Evolutionary conservation across 2,329 filamentous ascomycete genomes (phyloP), one percentile per base, ranked within the genome.

Genomic region (Volutella citrinella): DNA sequence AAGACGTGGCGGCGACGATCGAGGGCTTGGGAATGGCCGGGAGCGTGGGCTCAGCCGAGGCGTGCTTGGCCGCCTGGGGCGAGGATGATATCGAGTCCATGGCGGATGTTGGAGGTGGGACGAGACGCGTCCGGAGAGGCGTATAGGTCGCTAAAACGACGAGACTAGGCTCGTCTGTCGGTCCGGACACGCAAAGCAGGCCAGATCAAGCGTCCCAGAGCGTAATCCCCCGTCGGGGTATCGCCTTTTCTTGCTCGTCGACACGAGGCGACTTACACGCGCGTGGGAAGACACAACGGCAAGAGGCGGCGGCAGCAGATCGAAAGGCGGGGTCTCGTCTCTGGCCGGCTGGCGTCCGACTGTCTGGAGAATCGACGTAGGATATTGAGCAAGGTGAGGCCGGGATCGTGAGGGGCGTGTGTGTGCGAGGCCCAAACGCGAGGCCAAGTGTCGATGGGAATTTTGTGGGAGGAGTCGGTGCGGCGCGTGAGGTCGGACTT

Each of bases 21-120:
- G 36, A 32, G 26, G 45, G 34, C 15, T 23, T 28, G 31, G 30
- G 25, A n/a, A 45, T 45, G 30, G 43, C 36, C 40, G 61, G 63
- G 33, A 61, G 58, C 31, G 60, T 54, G 23, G 62, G 59, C 55
- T 65, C 51, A 22, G 44, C 45, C 12, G 48, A 49, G 14, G 44
- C 35, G 41, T 43, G 52, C 50, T 56, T 57, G 27, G 29, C 32
- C 51, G 48, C 37, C 34, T 35, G 49, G 10, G 65, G 60, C 32
- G 65, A 65, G 19, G 65, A 48, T 17, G 34, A 27, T 30, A 49
- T 27, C 33, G 49, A 69, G 49, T 68, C 61, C 67, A 70, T 53
- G 30, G 31, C 34, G 28, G n/a, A 4, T 22, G 19, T 20, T 30
- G 13, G 15, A n/a, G 12, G 20, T 24, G 19, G 20, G 27, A 20